Evolutionary conservation across 768 basidiomycete genomes (phyloP), one percentile per base, ranked within the genome.

Genomic region (Hygrocybe coccinea): DNA sequence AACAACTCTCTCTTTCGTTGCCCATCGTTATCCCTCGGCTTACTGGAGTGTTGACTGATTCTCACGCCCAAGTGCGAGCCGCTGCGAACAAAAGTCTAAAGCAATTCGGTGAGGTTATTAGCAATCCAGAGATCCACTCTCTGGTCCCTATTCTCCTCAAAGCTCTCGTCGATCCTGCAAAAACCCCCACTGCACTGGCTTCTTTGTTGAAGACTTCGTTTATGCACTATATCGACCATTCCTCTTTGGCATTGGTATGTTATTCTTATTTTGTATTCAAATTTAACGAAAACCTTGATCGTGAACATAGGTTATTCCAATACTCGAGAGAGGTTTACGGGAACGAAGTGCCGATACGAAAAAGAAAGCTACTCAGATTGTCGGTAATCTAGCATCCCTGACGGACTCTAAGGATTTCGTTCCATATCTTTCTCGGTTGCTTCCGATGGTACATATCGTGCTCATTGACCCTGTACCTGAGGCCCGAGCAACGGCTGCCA

Each of bases 381-480:
- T 98, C 44, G 97, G 97, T n/a, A 97, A 98, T 68, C 80, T 98
- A 56, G 89, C 92, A 1, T 91, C 90, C 1, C 74, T 93, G 46
- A 93, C 91, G 1, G 90, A 92, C 59, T 81, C 89, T 0, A 89
- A 87, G 64, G 97, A 98, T 68, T 93, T 98, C 63, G 86, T 95
- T 12, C 95, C 97, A 0, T 97, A 99, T 67, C 79, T 99, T n/a
- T 79, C 84, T 22, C 82, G 85, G 36, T 80, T 98, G 17, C 74
- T 98, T 37, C 97, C 97, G 0, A 77, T 97, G 69, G 89, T 99
- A 0, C 94, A 97, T 64, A 73, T 84, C 17, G 95, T 98, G 14
- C 82, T 99, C 8, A 87, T 95, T 39, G 97, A 99, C 62, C 97
- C 97, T 24, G 97, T 98, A 1, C 97, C 97, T 2, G 97, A 98